Evolutionary conservation across 306 rosid species (phyloP).

Genomic region (Fragaria vesca): DNA sequence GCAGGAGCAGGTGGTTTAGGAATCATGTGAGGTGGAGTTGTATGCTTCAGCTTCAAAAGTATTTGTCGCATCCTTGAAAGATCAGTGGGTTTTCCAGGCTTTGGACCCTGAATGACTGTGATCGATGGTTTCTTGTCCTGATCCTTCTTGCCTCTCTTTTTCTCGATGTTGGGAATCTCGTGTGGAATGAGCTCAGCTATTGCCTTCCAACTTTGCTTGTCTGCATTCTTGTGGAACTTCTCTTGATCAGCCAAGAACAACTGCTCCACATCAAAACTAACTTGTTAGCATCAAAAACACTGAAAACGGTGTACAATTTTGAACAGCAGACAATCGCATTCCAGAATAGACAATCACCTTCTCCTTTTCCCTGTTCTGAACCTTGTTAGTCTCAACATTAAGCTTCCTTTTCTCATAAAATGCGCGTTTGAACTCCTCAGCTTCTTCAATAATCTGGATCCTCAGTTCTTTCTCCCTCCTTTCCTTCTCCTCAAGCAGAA

Average conservation of each 20-base stretch:
- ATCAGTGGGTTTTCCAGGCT: slow-evolving; percentile 98
- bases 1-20: slow-evolving; percentile 87
- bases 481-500: slow-evolving; percentile 89
- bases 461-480: slow-evolving; percentile 88
- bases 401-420: slow-evolving; percentile 96
- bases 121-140: slow-evolving; percentile 92
- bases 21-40: slow-evolving; percentile 97
- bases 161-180: slow-evolving; percentile 92
- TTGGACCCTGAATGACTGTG: slow-evolving; percentile 88
- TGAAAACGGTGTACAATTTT: not conserved
- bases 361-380: slow-evolving; percentile 89
- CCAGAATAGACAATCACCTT: slow-evolving; percentile 46
- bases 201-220: slow-evolving; percentile 94
- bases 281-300: slow-evolving; percentile 12
- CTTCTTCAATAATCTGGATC: slow-evolving; percentile 87
- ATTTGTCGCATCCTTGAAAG: slow-evolving; percentile 90
- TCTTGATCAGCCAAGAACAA: slow-evolving; percentile 73
- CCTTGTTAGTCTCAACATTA: slow-evolving; percentile 81
- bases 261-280: slow-evolving; percentile 43
- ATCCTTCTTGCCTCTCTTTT: slow-evolving; percentile 93
- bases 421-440: slow-evolving; percentile 73
- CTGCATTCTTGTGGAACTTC: slow-evolving; percentile 95
- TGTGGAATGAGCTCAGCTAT: slow-evolving; percentile 93
- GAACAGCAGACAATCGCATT: not conserved
- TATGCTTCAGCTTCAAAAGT: slow-evolving; percentile 88